Evolutionary conservation across 179 eudicot species (phyloP), one percentile per base, ranked within the genome.

Genomic region (Beta macrorhiza): DNA sequence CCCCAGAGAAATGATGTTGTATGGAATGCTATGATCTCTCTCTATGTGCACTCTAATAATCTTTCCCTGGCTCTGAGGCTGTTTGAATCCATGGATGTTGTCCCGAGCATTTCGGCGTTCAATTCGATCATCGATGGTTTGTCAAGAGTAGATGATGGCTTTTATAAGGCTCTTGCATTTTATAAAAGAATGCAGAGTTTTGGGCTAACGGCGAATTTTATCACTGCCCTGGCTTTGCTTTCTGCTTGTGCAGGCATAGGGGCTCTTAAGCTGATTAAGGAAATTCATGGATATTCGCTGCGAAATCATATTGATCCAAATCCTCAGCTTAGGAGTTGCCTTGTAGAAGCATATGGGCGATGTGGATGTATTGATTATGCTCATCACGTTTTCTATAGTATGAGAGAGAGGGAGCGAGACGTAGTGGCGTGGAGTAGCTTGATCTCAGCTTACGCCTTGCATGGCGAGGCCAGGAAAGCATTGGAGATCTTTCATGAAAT

Each of bases 401-500:
- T 91, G 89, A 51, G n/a, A 0, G 88, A 86, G 19, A 87, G 87
- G 63, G 94, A 91, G 14, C 89, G 90, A 74, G 97, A 92, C 72
- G 94, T 92, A 0, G 94, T 92, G 76, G 90, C 92, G 0, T 92
- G 97, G 97, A 91, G 91, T 59, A 91, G 92, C 84, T 86, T 92
- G 77, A 91, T 92, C 53, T 91, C 93, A 0, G 92, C 94, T 3
- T 88, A 86, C 76, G 91, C 97, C 2, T 83, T 92, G 15, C 91
- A 92, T 67, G 97, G 97, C 17, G 89, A 89, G 81, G 91, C 91
- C 22, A 81, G 47, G 67, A 80, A 45, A 20, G 92, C 94, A 0
- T 82, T 91, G 20, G 82, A 91, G 51, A 82, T 87, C 13, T 92
- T 92, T 74, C 70, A 25, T 5, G 85, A 87, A 57, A 92, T 92